Percentiles rank a stretch among this genome's conserved stretches.
These are phyloP conservation scores for Posidonia australis DNA, from an alignment of 106 monocot genomes.

Conservation along the genomic window DNA sequence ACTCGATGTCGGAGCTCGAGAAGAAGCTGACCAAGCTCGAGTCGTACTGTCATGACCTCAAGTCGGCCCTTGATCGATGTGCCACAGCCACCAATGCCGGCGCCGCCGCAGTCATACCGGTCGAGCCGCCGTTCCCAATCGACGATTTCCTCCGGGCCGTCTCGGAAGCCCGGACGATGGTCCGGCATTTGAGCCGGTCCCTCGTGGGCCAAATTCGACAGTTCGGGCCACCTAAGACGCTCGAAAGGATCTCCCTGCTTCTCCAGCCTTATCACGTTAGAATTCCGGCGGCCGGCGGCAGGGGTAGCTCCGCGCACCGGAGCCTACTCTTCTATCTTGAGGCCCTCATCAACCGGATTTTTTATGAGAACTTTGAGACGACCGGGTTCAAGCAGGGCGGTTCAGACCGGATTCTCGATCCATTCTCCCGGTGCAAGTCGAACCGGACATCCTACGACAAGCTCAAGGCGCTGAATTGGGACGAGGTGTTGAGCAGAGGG, in stretches of 20 bases:
- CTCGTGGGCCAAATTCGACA: conserved; percentile 29
- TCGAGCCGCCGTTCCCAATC: conserved; percentile 10
- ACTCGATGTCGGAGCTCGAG: conserved; percentile 65
- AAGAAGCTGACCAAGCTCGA: conserved; percentile 56
- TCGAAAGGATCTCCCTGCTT: conserved; percentile 18
- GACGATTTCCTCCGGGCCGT: conserved; percentile 53
- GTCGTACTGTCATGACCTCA: conserved; percentile 32
- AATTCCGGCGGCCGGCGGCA: not conserved
- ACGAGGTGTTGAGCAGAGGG: conserved; percentile 65
- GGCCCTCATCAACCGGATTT: conserved; percentile 50
- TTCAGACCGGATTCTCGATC: conserved; percentile 26
- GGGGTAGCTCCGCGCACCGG: conserved; percentile 1
- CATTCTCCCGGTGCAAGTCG: conserved; percentile 28
- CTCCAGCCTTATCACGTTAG: conserved; percentile 18
- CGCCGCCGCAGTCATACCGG: not conserved
- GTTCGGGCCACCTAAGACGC: conserved; percentile 1
- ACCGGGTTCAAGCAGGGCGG: conserved; percentile 14
- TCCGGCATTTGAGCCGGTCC: conserved; percentile 45
- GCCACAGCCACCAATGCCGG: not conserved
- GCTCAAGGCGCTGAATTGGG: conserved; percentile 54
- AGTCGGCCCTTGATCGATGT: conserved; percentile 9
- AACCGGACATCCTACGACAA: conserved; percentile 30
- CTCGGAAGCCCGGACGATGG: conserved; percentile 36
- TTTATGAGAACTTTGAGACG: conserved; percentile 60
- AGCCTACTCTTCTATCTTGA: conserved; percentile 37